phyloP scores from a whole-genome alignment of 108 stramenopile species.

The Skeletonema costatum region DNA sequence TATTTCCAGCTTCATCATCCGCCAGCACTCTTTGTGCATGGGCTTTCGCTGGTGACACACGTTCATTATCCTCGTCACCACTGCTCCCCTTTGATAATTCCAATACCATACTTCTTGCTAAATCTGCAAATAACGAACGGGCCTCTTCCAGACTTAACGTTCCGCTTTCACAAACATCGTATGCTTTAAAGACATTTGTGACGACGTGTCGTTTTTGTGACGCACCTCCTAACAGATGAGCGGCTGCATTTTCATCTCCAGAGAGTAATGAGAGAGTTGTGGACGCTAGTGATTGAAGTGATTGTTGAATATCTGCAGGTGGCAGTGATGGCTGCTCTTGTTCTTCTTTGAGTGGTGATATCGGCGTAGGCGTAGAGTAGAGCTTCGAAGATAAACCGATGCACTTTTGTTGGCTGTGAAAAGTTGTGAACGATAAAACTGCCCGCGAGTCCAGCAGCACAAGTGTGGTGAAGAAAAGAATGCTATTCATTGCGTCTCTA shows the following conservation, averaged over 20 bases:
- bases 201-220: conserved; percentile 32
- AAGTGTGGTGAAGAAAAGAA: not conserved
- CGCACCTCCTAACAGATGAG: conserved; percentile 37
- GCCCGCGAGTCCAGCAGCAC: not conserved
- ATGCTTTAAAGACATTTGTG: conserved; percentile 41
- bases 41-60: conserved; percentile 37
- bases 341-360: not conserved
- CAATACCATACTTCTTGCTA: conserved; percentile 52
- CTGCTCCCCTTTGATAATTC: conserved; percentile 43
- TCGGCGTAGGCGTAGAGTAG: not conserved
- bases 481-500: not conserved
- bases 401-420: not conserved
- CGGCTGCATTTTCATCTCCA: conserved; percentile 51
- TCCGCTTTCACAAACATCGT: conserved; percentile 54
- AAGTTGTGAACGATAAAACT: not conserved
- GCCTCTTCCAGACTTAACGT: conserved; percentile 51
- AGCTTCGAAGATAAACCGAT: not conserved
- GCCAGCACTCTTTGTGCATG: conserved; percentile 59
- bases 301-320: conserved; percentile 31
- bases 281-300: conserved; percentile 45
- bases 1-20: conserved; percentile 52
- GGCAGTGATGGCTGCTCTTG: not conserved
- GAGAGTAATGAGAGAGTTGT: conserved; percentile 51
- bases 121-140: conserved; percentile 42
- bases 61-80: not conserved